Evolutionary conservation across 768 basidiomycete species (phyloP).

Genomic region (Suillus subalutaceus): DNA sequence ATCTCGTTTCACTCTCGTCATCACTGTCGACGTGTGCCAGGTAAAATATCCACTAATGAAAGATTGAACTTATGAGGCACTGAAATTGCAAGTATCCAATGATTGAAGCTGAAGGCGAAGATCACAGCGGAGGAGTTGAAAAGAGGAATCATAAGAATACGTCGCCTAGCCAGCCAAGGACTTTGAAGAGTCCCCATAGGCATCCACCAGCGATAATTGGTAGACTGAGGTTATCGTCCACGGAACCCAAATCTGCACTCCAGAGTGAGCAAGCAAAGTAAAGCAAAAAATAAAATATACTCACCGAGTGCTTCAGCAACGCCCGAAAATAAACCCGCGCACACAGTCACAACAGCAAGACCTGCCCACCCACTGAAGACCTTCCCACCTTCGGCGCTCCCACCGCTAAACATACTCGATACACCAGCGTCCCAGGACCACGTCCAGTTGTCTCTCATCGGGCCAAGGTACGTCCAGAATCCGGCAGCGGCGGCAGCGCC

Average conservation of each 20-base stretch:
- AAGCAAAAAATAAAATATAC: constrained; percentile 29
- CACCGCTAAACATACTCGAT: constrained; percentile 27
- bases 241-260: constrained; percentile 69
- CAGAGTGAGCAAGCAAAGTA: constrained; percentile 9
- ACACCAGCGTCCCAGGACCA: constrained; percentile 65
- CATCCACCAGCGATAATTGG: constrained; percentile 85
- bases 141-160: constrained; percentile 18
- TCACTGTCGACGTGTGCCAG: neutral
- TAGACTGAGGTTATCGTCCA: constrained; percentile 90
- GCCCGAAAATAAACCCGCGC: constrained; percentile 79
- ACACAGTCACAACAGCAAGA: constrained; percentile 55
- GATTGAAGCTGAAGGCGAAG: neutral
- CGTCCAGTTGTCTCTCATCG: constrained; percentile 44
- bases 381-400: constrained; percentile 9
- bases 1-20: constrained; percentile 4
- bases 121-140: neutral
- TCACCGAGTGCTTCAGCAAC: constrained; percentile 88
- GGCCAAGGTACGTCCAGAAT: constrained; percentile 73
- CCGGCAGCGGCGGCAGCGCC: constrained; percentile 65
- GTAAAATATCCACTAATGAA: constrained; percentile 5
- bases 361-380: constrained; percentile 42
- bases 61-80: neutral
- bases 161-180: constrained; percentile 38
- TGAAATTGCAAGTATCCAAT: constrained; percentile 1
- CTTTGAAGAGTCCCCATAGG: constrained; percentile 57